Conservation (phyloP, 78 protist genomes). For the Cyanophora paradoxa region DNA sequence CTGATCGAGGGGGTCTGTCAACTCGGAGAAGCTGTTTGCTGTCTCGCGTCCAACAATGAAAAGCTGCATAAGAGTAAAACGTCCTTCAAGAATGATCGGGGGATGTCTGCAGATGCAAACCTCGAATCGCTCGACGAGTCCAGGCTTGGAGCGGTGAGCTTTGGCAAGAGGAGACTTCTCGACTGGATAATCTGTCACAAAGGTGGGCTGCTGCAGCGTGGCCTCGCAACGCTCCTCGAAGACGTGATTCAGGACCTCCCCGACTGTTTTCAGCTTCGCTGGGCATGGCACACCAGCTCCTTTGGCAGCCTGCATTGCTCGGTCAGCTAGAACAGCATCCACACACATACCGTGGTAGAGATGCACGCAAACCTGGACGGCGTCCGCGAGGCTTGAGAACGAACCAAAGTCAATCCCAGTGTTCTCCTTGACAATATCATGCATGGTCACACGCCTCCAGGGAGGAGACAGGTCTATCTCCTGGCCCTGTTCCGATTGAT, state of each 20-base stretch:
- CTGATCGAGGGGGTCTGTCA: constrained; percentile 65
- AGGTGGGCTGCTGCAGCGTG: constrained; percentile 41
- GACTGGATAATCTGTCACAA: constrained; percentile 53
- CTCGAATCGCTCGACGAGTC: constrained; percentile 52
- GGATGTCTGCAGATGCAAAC: no score
- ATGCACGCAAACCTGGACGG: not conserved
- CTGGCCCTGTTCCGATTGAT: not conserved
- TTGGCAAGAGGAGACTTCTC: constrained; percentile 59
- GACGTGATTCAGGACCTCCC: constrained; percentile 26
- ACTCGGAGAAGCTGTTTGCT: constrained; percentile 58
- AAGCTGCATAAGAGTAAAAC: no score
- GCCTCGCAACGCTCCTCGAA: constrained; percentile 39
- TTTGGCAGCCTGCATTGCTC: not conserved
- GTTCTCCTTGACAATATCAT: constrained; percentile 15
- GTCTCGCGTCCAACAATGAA: constrained; percentile 45
- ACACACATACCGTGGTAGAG: not conserved
- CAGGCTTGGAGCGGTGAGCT: constrained; percentile 37
- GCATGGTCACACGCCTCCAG: constrained; percentile 39
- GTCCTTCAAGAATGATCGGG: no score
- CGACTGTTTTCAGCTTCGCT: not conserved
- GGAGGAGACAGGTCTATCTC: constrained; percentile 28
- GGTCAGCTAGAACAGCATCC: not conserved
- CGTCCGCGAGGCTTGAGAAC: not conserved
- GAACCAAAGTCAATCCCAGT: constrained; percentile 3
- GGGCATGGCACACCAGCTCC: constrained; percentile 12